These are phyloP conservation scores for Stipa capillata DNA, from an alignment of 176 grass and related monocot species.

Conservation along the genomic window DNA sequence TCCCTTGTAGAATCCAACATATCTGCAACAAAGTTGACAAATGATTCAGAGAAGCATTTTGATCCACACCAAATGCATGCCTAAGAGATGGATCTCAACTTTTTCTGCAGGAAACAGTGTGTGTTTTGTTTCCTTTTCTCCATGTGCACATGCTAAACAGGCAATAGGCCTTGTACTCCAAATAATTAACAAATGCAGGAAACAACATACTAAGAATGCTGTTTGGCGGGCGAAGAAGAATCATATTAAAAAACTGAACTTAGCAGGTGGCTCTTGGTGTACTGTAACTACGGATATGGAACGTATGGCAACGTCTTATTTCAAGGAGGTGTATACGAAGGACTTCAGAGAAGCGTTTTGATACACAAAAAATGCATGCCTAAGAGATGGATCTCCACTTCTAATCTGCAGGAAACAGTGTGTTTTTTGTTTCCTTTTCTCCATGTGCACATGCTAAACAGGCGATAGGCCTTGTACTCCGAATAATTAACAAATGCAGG, in stretches of 20 bases:
- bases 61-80: not conserved
- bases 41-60: not conserved
- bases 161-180: not conserved
- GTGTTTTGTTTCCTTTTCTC: not conserved
- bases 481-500: not conserved
- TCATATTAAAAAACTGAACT: too few species aligned
- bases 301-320: too few species aligned
- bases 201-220: not conserved
- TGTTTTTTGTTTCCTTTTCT: not conserved
- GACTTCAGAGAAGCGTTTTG: not conserved
- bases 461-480: not conserved
- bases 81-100: not conserved
- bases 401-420: not conserved
- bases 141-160: not conserved
- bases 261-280: too few species aligned
- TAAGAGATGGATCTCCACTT: not conserved
- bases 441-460: not conserved
- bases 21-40: constrained; percentile 35
- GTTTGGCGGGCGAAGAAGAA: too few species aligned
- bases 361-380: not conserved
- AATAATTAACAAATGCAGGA: not conserved
- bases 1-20: constrained; percentile 88
- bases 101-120: not conserved
- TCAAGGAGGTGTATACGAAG: too few species aligned
- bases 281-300: too few species aligned